A percentile compares a stretch with the other conserved stretches of the same genome.
Evolutionary conservation across 164 flowering plant genomes (phyloP).

Genomic region (Dillenia turbinata): DNA sequence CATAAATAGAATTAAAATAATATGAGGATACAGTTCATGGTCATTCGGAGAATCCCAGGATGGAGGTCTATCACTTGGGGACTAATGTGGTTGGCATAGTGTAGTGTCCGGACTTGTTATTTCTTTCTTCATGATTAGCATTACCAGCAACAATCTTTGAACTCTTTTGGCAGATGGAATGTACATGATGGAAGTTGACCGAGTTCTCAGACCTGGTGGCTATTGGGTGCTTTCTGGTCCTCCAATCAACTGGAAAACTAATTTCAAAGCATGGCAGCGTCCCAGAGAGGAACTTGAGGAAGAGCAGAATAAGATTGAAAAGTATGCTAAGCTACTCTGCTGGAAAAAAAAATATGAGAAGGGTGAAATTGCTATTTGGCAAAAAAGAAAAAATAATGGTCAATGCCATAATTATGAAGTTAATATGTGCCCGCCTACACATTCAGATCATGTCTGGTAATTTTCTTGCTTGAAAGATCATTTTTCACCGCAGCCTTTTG

Average conservation of each 20-base stretch:
- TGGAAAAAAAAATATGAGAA: constrained; percentile 53
- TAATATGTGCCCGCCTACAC: constrained; percentile 22
- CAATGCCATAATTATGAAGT: constrained; percentile 16
- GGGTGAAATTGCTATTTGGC: constrained; percentile 50
- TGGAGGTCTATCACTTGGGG: too few species aligned
- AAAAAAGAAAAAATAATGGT: constrained; percentile 29
- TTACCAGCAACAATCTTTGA: too few species aligned
- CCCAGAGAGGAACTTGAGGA: constrained; percentile 43
- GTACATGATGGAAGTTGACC: constrained; percentile 55
- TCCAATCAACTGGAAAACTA: constrained; percentile 40
- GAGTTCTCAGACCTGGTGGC: constrained; percentile 53
- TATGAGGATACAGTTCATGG: too few species aligned
- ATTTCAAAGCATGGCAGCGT: constrained; percentile 41
- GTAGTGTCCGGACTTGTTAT: too few species aligned
- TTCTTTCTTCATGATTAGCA: too few species aligned
- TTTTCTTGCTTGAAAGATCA: neutral
- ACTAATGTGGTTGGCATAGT: too few species aligned
- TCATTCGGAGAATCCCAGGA: too few species aligned
- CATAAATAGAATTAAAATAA: too few species aligned
- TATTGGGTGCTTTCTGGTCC: constrained; percentile 57
- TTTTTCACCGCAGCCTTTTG: too few species aligned
- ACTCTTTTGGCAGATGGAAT: constrained; percentile 35
- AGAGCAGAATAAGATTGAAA: constrained; percentile 44
- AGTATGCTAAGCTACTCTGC: constrained; percentile 40
- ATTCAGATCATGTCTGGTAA: constrained; percentile 44